Base-by-base conservation (phyloP, 139 green algal genomes). In the Tetradesmus lagerheimii region DNA sequence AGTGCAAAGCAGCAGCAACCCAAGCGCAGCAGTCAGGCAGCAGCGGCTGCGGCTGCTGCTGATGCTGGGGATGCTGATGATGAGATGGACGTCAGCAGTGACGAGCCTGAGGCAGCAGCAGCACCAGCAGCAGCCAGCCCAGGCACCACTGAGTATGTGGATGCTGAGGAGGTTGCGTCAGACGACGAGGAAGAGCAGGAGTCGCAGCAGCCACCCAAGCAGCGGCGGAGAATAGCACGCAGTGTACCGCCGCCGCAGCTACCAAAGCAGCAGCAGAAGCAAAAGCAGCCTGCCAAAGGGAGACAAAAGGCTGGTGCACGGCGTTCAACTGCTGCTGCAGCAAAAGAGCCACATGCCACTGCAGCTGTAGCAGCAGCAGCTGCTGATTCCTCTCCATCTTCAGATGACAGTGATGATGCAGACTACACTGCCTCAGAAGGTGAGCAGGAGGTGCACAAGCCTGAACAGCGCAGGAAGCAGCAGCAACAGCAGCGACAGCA, bases 401-500 rank as follows among this genome's bases (percentile, higher is more conserved):
- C 82, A 78, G 82, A 87, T 57, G 82, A 87, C 82, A 79, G 82
- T 20, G 6, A 9, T 57, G 82, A 87, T 53, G 82, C 16, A n/a
- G 82, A 87, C 25, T 87, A 87, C 82, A 87, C 82, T 57, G 57
- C 76, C 12, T 47, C 76, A 37, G 27, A 27, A 37, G 35, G 45
- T 71, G 45, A 86, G 57, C 57, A 71, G 23, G 57, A 15, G 38
- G 18, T 39, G 43, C 31, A 39, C 35, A 14, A 79, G 53, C 8
- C 31, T 3, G 18, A 39, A 35, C 53, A 79, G 35, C 20, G 66
- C 2, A 57, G 34, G 27, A 35, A 20, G 82, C 82, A 34, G 31
- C 71, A 41, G 71, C 66, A 77, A 23, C 25, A 27, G 66, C 66
- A 37, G 2, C 27, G 2, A 35, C 25, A 77, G 66, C 66, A 77